These are phyloP conservation scores for Rhizophagus clarus DNA, from an alignment of 192 early-diverging fungal genomes.

Conservation along the genomic window DNA sequence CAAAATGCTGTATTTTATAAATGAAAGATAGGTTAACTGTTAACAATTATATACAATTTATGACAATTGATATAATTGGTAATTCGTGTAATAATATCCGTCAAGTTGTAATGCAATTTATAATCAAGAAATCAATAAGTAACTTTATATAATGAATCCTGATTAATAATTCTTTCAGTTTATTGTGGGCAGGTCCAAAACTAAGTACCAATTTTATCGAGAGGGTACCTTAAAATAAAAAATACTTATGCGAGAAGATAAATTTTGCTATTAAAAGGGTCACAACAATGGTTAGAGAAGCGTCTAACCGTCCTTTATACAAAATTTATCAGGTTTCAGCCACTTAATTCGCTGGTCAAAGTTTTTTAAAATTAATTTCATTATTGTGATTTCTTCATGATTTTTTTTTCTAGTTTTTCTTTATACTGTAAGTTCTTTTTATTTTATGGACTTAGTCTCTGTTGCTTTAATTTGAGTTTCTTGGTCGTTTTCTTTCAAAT, in stretches of 20 bases:
- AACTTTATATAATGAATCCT: no score
- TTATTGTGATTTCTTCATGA: not conserved
- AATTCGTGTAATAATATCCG: no score
- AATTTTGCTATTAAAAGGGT: not conserved
- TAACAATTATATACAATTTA: no score
- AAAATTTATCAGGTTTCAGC: not conserved
- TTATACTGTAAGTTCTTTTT: not conserved
- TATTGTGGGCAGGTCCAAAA: not conserved
- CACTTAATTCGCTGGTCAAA: not conserved
- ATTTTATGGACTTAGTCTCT: not conserved
- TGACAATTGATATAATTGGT: no score
- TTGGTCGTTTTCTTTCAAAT: not conserved
- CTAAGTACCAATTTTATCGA: not conserved
- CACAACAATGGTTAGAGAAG: not conserved
- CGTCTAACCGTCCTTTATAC: not conserved
- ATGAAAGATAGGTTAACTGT: no score
- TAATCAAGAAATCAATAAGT: no score
- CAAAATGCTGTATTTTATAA: no score
- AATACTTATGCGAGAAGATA: not conserved
- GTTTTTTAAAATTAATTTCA: not conserved
- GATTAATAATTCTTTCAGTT: no score
- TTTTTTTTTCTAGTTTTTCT: not conserved
- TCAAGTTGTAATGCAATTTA: no score
- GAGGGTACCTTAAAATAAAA: not conserved
- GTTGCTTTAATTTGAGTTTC: not conserved